Conservation (phyloP, 164 flowering plant species). For the Chloranthus sessilifolius region DNA sequence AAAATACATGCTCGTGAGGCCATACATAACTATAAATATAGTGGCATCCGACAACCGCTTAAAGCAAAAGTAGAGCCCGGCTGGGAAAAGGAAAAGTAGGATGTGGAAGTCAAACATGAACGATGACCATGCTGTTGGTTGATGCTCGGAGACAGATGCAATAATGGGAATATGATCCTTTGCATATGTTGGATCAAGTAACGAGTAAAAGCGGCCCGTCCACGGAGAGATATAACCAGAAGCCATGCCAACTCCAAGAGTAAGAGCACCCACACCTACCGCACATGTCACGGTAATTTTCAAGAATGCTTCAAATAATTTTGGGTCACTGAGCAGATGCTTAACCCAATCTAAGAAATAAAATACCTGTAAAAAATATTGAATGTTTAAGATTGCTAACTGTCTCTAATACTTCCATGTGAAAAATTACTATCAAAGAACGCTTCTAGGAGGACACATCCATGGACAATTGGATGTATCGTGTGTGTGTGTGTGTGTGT, state of each 20-base stretch:
- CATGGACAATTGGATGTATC: too few species aligned
- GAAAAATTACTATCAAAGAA: background rate
- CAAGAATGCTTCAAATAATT: constrained; percentile 78
- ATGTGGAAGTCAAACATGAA: constrained; percentile 99
- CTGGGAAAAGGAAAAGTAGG: constrained; percentile 91
- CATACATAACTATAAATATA: constrained; percentile 95
- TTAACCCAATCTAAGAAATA: constrained; percentile 93
- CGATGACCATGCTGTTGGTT: constrained; percentile 99
- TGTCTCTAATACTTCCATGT: background rate
- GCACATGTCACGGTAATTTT: constrained; percentile 78
- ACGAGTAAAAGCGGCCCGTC: constrained; percentile 97
- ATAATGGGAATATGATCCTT: constrained; percentile 98
- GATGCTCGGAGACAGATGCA: constrained; percentile 99
- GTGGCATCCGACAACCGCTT: constrained; percentile 95
- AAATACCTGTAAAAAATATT: constrained; percentile 58
- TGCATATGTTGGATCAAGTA: constrained; percentile 97
- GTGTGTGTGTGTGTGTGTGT: too few species aligned
- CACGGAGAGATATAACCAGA: constrained; percentile 98
- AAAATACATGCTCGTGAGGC: constrained; percentile 97
- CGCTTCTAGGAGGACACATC: too few species aligned
- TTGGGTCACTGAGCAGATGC: constrained; percentile 65
- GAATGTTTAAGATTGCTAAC: background rate
- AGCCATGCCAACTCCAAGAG: constrained; percentile 87
- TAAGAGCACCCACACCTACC: constrained; percentile 64
- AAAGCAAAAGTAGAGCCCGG: constrained; percentile 96